phyloP scores from a whole-genome alignment of 1,139 yeast species.

The Sugiyamaella novakii region DNA sequence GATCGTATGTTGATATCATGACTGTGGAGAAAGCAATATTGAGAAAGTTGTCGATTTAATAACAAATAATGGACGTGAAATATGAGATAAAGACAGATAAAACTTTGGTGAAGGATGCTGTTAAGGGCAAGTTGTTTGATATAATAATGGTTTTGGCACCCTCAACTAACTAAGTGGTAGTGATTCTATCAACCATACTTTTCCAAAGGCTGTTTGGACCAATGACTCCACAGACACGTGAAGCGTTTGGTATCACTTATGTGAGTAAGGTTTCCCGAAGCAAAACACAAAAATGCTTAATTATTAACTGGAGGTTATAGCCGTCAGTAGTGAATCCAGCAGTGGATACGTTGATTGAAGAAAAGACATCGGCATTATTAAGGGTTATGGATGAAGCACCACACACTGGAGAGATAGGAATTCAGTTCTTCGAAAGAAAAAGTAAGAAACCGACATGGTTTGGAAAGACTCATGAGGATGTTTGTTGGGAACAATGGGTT shows the following conservation, averaged over 20 bases:
- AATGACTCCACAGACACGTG: constrained; percentile 54
- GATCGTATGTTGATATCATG: not conserved
- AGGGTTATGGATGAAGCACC: constrained; percentile 28
- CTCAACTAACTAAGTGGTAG: constrained; percentile 38
- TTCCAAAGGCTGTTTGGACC: constrained; percentile 74
- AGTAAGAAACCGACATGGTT: constrained; percentile 46
- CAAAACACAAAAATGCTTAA: too few species aligned
- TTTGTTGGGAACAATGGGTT: constrained; percentile 56
- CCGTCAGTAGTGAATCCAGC: constrained; percentile 38
- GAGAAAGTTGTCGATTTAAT: not conserved
- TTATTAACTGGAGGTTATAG: constrained; percentile 25
- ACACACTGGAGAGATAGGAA: constrained; percentile 33
- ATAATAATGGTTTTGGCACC: not conserved
- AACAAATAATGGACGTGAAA: constrained; percentile 39
- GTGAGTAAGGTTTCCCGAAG: too few species aligned
- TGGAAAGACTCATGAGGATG: constrained; percentile 45
- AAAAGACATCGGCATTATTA: constrained; percentile 35
- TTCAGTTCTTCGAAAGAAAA: constrained; percentile 44
- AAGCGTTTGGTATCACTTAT: constrained; percentile 47
- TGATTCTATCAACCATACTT: constrained; percentile 66
- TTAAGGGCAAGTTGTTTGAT: constrained; percentile 37
- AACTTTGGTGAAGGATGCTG: constrained; percentile 41
- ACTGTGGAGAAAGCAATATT: not conserved
- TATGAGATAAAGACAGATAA: constrained; percentile 43
- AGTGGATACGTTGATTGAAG: constrained; percentile 38